Evolutionary conservation across 2,329 filamentous ascomycete species (phyloP), one percentile per base, ranked within the genome.

Genomic region (Pestalotiopsis fici): DNA sequence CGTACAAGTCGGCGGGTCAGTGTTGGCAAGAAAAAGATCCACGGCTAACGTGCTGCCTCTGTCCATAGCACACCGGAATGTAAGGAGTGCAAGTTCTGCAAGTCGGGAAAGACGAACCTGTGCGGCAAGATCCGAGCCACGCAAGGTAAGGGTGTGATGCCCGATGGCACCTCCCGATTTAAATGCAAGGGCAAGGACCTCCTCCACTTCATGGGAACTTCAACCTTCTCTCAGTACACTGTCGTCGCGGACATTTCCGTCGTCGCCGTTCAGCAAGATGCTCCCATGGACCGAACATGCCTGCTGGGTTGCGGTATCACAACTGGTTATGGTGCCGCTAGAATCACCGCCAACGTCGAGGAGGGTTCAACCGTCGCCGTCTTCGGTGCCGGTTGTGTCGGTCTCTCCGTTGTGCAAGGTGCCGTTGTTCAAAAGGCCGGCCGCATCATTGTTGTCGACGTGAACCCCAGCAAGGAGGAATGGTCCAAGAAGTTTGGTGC

Each of bases 21-120:
- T 1, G 11, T n/a, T 23, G 35, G 13, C 65, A 56, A 60, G 39
- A 39, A 56, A n/a, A n/a, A n/a, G n/a, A 6, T 23, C 37, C 23
- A 50, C 39, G 31, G 66, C 72, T 75, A 71, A 74, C 67, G 27
- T 37, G 23, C 15, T 21, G 56, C 25, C 31, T 7, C 37, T 2
- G 37, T 47, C 55, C 50, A 67, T 77, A 97, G 94, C 87, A 98
- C 95, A 59, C 96, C 96, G 72, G 95, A 98, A 85, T 98, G 96
- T 86, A 87, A 89, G 74, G 95, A 98, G 82, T 99, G 96, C 90
- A 98, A 98, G 86, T 98, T 98, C 88, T 99, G 96, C 91, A 96
- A 94, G 83, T 98, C 95, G 55, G 96, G 95, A 84, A 99, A 99
- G 91, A 98, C 95, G 77, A 97, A 98, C 84, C 92, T 98, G 68